Percentiles rank a stretch among this genome's conserved stretches.
phyloP scores from a whole-genome alignment of 768 basidiomycete genomes.

The Phlegmacium glaucopus region DNA sequence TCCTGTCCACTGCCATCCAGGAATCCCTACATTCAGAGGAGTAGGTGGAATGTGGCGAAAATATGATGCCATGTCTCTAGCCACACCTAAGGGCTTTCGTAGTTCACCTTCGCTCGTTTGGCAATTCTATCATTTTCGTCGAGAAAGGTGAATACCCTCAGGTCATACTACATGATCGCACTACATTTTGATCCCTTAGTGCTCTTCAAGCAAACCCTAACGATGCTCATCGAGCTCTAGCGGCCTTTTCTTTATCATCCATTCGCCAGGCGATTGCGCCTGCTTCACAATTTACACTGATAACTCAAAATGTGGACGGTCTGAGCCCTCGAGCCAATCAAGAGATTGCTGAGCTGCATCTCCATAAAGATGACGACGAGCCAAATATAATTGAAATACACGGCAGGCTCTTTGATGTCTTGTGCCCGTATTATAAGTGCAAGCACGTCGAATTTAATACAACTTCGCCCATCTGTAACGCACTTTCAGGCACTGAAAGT shows the following conservation, averaged over 20 bases:
- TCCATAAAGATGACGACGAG: conserved; percentile 15
- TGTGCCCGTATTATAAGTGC: conserved; percentile 44
- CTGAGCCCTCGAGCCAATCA: conserved; percentile 40
- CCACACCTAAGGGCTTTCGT: conserved; percentile 50
- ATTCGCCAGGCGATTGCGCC: conserved; percentile 38
- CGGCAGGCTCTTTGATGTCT: conserved; percentile 51
- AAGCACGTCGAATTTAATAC: conserved; percentile 36
- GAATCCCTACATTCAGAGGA: conserved; percentile 50
- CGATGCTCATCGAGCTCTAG: conserved; percentile 51
- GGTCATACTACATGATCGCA: not conserved
- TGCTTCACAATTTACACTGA: conserved; percentile 41
- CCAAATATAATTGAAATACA: conserved; percentile 57
- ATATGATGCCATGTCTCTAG: conserved; percentile 47
- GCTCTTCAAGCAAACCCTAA: conserved; percentile 49
- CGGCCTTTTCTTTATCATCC: conserved; percentile 39
- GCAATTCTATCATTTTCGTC: conserved; percentile 67
- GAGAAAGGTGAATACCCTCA: conserved; percentile 39
- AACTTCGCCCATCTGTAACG: conserved; percentile 41
- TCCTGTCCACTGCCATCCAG: conserved; percentile 14
- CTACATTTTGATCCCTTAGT: conserved; percentile 28
- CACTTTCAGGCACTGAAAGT: conserved; percentile 41
- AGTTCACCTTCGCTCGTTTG: conserved; percentile 48
- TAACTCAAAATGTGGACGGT: conserved; percentile 66
- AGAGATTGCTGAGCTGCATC: conserved; percentile 16
- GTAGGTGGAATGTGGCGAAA: conserved; percentile 50